These are phyloP conservation scores for Nemania abortiva DNA, from an alignment of 2,329 filamentous ascomycete species.

Conservation along the genomic window DNA sequence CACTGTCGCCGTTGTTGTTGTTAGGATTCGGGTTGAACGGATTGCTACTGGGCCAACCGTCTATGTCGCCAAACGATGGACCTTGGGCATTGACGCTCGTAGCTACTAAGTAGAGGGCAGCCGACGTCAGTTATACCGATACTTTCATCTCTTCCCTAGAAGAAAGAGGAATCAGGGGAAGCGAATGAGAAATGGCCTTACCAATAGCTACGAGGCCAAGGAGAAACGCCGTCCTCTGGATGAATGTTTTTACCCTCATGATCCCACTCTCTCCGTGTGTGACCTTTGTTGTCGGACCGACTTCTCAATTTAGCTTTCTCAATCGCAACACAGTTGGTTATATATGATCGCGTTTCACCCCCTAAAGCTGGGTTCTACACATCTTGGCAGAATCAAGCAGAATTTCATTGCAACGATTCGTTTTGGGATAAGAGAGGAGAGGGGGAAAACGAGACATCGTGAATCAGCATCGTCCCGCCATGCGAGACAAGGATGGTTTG, in stretches of 20 bases:
- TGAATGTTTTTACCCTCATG: constrained; percentile 18
- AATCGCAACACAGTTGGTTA: neutral
- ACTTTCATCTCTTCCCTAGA: neutral
- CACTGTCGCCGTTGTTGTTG: neutral
- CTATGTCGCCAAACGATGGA: neutral
- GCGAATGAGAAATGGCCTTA: constrained; percentile 1
- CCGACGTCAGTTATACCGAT: constrained; percentile 5
- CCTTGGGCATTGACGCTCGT: constrained; percentile 22
- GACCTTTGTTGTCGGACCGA: neutral
- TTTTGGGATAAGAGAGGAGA: neutral
- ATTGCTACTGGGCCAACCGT: constrained; percentile 15
- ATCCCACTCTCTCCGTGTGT: constrained; percentile 5
- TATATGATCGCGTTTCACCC: constrained; percentile 9
- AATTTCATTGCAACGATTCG: neutral
- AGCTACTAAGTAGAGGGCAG: neutral
- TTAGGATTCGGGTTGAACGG: constrained; percentile 21
- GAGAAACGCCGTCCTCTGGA: constrained; percentile 19
- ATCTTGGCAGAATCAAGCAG: neutral
- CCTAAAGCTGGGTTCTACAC: constrained; percentile 12
- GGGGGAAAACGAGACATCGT: neutral
- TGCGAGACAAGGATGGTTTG: neutral
- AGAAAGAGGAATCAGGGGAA: neutral
- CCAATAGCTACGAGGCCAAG: constrained; percentile 29
- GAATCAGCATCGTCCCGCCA: neutral
- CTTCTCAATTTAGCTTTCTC: neutral